Evolutionary conservation across 495 filamentous ascomycete species (phyloP).

Genomic region (Hypoxylon fragiforme): DNA sequence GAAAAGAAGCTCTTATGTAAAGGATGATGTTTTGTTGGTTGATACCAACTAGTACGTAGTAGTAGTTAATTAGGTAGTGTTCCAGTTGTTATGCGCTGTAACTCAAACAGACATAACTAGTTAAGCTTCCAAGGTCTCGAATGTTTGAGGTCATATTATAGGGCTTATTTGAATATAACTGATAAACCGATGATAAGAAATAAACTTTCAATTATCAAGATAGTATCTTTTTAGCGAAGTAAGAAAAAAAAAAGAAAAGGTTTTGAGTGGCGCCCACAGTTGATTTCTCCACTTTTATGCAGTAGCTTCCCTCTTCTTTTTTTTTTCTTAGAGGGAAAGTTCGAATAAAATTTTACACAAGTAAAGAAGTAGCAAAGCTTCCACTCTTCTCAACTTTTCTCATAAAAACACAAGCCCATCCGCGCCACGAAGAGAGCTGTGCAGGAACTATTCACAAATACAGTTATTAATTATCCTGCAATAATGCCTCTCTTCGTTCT

Average conservation of each 20-base stretch:
- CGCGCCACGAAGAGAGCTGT: constrained; percentile 32
- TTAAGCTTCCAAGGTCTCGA: neutral
- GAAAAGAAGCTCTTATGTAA: no score
- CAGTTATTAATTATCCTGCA: constrained; percentile 24
- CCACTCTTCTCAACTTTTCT: constrained; percentile 13
- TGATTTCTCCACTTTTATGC: constrained; percentile 18
- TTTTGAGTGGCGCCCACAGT: constrained; percentile 27
- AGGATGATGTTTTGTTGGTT: neutral
- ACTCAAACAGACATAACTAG: neutral
- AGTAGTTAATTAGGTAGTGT: no score
- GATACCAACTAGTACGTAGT: no score
- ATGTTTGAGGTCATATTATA: constrained; percentile 20
- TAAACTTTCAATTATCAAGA: no score
- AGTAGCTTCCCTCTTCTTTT: constrained; percentile 30
- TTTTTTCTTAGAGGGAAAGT: constrained; percentile 5
- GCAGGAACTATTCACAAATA: constrained; percentile 26
- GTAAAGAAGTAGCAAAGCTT: neutral
- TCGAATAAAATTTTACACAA: constrained; percentile 29
- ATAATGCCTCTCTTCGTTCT: constrained; percentile 79
- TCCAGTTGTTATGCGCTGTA: constrained; percentile 22
- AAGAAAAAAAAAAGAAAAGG: neutral
- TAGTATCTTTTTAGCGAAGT: neutral
- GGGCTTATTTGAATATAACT: constrained; percentile 3
- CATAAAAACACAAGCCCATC: constrained; percentile 9
- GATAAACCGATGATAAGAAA: constrained; percentile 1